Base-by-base conservation (phyloP, 768 basidiomycete genomes). In the Mycena latifolia region DNA sequence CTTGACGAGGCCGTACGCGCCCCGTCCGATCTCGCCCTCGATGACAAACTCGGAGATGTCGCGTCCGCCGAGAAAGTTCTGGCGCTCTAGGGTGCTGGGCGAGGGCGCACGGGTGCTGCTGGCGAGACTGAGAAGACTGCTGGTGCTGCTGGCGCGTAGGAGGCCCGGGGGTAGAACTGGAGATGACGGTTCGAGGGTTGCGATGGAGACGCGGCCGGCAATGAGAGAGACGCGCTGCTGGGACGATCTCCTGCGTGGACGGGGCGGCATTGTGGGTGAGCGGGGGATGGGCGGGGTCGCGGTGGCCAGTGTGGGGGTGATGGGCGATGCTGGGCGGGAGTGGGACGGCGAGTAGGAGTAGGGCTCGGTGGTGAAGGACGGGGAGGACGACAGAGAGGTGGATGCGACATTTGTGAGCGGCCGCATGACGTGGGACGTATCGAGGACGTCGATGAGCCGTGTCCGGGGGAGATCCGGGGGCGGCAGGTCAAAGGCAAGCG, bases 1-100 rank as follows among this genome's bases (percentile, higher is more conserved):
- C 77, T 97, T 96, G 41, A 99, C 97, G 46, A 98, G 83, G 2
- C 97, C 97, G 77, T 98, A 98, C 14, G 97, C 97, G 12, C 96
- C 97, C 61, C 94, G 86, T 17, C 97, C 97, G 27, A 96, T 93
- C 74, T 97, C 95, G 48, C 86, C 86, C 71, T 95, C 89, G 60
- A 98, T 91, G 24, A 91, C 85, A 75, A 93, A 98, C 72, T 95
- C 92, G 7, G 90, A 90, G 66, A 98, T 95, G 66, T 85, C 93
- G 65, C 90, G 86, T 35, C 88, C 86, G 48, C 91, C 91, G 12
- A 81, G 77, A 64, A 84, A 88, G 28, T 80, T 77, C 64, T 83
- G 82, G 59, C 78, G 77, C 51, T 83, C 80, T 24, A 77, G 66
- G n/a, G 69, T 35, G 46, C 74, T 76, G 14, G 92, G 91, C 0